A percentile compares a stretch with the other conserved stretches of the same genome.
These are phyloP conservation scores for Alternaria alternata DNA, from an alignment of 2,329 filamentous ascomycete genomes.

Conservation along the genomic window DNA sequence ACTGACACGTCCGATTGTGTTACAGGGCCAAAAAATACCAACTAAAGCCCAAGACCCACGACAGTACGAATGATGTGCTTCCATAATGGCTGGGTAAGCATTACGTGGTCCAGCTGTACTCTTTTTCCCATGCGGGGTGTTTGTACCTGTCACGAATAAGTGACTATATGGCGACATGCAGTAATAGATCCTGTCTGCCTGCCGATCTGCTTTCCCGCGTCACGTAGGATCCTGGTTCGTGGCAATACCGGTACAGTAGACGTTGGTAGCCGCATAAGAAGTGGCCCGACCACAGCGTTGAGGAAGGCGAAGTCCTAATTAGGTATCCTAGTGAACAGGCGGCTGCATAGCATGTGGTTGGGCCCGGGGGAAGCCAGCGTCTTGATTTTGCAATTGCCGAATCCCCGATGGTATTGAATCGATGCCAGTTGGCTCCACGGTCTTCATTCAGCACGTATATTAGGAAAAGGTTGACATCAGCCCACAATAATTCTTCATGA, in stretches of 20 bases:
- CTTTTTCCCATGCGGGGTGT: not conserved
- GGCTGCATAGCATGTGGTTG: not conserved
- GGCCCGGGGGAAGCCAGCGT: not conserved
- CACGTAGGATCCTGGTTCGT: not conserved
- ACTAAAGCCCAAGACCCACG: not conserved
- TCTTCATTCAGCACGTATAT: not conserved
- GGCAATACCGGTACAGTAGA: not conserved
- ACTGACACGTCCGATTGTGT: slow-evolving; percentile 10
- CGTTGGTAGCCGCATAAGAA: not conserved
- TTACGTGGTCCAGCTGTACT: not conserved
- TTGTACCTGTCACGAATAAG: not conserved
- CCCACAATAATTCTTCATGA: slow-evolving; percentile 8
- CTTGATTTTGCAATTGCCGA: not conserved
- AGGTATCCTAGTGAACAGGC: not conserved
- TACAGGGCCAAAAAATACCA: slow-evolving; percentile 6
- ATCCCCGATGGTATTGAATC: not conserved
- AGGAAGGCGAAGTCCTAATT: not conserved
- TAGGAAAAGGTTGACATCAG: slow-evolving; percentile 4
- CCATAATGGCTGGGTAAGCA: not conserved
- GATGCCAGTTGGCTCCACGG: not conserved
- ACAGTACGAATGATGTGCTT: not conserved
- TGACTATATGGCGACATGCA: not conserved
- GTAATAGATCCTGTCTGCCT: not conserved
- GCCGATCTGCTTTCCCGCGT: not conserved
- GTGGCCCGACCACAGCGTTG: not conserved